Conservation (phyloP, 441 rosid genomes). For the Raphanus hybrid region DNA sequence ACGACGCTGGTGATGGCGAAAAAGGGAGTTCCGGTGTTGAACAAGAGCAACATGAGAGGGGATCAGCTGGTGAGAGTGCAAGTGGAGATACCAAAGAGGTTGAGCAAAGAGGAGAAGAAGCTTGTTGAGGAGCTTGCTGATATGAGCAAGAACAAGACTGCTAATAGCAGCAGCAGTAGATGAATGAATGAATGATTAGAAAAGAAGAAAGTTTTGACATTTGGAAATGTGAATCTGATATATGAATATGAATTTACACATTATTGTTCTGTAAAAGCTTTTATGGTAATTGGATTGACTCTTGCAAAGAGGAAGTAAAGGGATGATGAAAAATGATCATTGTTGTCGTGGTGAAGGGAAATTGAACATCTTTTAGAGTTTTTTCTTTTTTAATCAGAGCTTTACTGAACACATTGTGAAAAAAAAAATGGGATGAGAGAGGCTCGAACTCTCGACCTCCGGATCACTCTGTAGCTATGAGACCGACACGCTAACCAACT, state of each 20-base stretch:
- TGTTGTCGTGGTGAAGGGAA: too few species aligned
- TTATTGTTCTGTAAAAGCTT: too few species aligned
- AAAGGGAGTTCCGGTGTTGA: conserved; percentile 90
- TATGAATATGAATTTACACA: too few species aligned
- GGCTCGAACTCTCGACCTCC: conserved; percentile 98
- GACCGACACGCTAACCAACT: conserved; percentile 99
- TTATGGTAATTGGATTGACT: too few species aligned
- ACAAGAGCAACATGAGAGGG: conserved; percentile 85
- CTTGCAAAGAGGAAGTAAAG: too few species aligned
- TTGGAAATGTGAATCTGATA: too few species aligned
- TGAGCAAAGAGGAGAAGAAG: conserved; percentile 84
- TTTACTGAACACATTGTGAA: too few species aligned
- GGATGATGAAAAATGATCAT: too few species aligned
- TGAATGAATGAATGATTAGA: too few species aligned
- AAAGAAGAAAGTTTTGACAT: too few species aligned
- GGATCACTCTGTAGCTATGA: conserved; percentile 86
- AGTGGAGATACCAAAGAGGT: conserved; percentile 92
- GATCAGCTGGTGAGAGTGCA: conserved; percentile 97
- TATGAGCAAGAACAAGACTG: conserved; percentile 81
- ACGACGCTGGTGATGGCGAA: conserved; percentile 92
- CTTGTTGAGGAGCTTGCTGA: conserved; percentile 88
- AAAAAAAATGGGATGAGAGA: conserved; percentile 87
- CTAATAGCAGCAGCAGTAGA: conserved; percentile 44
- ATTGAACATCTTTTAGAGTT: too few species aligned
- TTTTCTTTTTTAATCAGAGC: too few species aligned